Evolutionary conservation across 2,329 filamentous ascomycete genomes (phyloP), one percentile per base, ranked within the genome.

Genomic region (Lasiodiplodia gonubiensis): DNA sequence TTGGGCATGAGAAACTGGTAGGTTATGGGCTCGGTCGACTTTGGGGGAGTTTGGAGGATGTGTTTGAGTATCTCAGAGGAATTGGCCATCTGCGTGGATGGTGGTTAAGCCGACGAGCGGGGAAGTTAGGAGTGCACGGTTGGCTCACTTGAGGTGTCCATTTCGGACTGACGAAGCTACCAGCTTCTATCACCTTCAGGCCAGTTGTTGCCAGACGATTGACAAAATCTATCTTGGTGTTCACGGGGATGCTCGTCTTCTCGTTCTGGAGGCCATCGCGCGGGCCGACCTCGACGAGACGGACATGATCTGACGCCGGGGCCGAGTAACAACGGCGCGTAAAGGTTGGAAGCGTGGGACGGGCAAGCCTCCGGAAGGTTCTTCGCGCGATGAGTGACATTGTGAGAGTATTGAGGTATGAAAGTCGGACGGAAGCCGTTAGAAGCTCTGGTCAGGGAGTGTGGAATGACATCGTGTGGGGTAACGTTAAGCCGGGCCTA

Each of bases 251-350:
- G 33, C 84, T 84, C 70, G 83, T 86, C 80, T 91, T 91, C 81
- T 95, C 91, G 75, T 95, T 96, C 77, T 97, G 92, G 64, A 96
- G 81, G n/a, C 92, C 92, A 81, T 96, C 92, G n/a, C 42, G 42
- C 18, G 42, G 42, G 42, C 42, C 42, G 42, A 46, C 42, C 42
- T 96, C 92, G 69, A 95, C 89, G 48, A 96, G 89, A 49, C 84
- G 81, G 48, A 87, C 83, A 70, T 80, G 76, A 71, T 68, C 67
- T 21, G 67, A 33, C 1, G 46, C 27, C 14, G 67, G 21, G 1
- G 65, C 60, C 14, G 67, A 61, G 18, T 52, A n/a, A n/a, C 49
- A 57, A 27, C 67, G 60, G n/a, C 60, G 30, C 14, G 25, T 8
- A 48, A 51, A n/a, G 23, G n/a, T 23, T 39, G 51, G 11, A 3